phyloP scores from a whole-genome alignment of 805 yeast genomes.

The Debaryomyces tyrocola region DNA sequence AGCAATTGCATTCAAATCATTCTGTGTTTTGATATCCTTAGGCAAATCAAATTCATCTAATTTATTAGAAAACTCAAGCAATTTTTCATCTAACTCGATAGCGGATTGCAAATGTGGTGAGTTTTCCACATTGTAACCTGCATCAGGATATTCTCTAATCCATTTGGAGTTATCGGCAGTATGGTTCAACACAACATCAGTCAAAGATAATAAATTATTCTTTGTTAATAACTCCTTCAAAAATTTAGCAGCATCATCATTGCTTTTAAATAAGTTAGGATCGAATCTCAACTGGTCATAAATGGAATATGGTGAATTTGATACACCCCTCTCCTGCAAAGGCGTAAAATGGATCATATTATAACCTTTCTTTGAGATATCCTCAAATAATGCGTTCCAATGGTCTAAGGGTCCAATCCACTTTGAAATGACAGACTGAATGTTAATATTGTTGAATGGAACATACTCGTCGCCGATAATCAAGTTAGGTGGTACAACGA shows the following conservation, averaged over 20 bases:
- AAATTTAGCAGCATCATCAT: constrained; percentile 53
- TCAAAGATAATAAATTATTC: constrained; percentile 69
- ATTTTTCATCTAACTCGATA: constrained; percentile 73
- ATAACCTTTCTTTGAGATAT: constrained; percentile 73
- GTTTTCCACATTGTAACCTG: constrained; percentile 81
- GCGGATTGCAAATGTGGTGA: constrained; percentile 90
- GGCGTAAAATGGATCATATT: constrained; percentile 98
- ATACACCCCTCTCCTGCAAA: constrained; percentile 81
- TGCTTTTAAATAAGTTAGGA: constrained; percentile 54
- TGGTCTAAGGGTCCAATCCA: constrained; percentile 74
- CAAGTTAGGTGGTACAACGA: constrained; percentile 79
- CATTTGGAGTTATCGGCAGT: constrained; percentile 89
- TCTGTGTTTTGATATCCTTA: constrained; percentile 45
- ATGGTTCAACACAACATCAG: constrained; percentile 93
- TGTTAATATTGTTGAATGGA: constrained; percentile 73
- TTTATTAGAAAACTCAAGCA: constrained; percentile 62
- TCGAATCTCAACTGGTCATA: constrained; percentile 83
- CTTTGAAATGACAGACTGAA: constrained; percentile 86
- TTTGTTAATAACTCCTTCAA: constrained; percentile 50
- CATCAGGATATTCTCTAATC: constrained; percentile 84
- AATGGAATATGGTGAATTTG: constrained; percentile 92
- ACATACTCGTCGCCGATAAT: constrained; percentile 53
- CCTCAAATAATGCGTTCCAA: constrained; percentile 69
- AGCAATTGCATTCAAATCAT: constrained; percentile 61
- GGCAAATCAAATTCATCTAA: constrained; percentile 65